Conservation (phyloP, 2,329 filamentous ascomycete genomes). For the Hysterium pulicare region DNA sequence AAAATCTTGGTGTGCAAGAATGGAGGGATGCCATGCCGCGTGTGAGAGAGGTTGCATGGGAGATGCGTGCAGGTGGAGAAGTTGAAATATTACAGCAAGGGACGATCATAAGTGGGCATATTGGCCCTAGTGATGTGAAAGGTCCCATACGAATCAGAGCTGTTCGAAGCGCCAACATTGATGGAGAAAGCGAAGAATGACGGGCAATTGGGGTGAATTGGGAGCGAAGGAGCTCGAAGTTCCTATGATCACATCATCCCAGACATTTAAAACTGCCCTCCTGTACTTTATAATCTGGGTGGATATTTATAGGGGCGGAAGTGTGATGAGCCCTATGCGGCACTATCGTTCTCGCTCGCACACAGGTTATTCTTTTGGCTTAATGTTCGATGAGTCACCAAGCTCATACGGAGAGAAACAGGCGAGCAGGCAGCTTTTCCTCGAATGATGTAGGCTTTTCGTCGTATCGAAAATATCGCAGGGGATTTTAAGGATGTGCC, state of each 20-base stretch:
- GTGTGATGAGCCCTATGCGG: no score
- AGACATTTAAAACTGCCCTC: no score
- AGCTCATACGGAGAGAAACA: no score
- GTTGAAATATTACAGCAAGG: slow-evolving; percentile 51
- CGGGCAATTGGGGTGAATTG: background rate
- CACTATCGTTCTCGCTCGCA: no score
- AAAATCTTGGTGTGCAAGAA: slow-evolving; percentile 19
- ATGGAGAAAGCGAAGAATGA: background rate
- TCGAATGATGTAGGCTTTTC: no score
- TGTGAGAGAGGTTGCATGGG: slow-evolving; percentile 43
- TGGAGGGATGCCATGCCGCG: slow-evolving; percentile 50
- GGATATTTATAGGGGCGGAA: no score
- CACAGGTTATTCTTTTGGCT: no score
- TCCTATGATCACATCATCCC: slow-evolving; percentile 1
- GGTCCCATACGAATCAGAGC: slow-evolving; percentile 48
- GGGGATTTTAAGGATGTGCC: slow-evolving; percentile 20
- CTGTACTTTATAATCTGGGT: no score
- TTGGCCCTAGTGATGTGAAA: slow-evolving; percentile 36
- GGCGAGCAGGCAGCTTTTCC: no score
- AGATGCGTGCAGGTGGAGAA: slow-evolving; percentile 38
- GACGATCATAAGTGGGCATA: slow-evolving; percentile 32
- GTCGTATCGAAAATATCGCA: background rate
- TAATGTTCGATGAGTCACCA: no score
- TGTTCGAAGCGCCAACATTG: slow-evolving; percentile 5
- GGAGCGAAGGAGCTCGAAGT: slow-evolving; percentile 4